Percentiles rank a stretch among this genome's conserved stretches.
phyloP scores from a whole-genome alignment of 192 early-diverging fungal genomes.

The Phycomyces blakesleeanus region DNA sequence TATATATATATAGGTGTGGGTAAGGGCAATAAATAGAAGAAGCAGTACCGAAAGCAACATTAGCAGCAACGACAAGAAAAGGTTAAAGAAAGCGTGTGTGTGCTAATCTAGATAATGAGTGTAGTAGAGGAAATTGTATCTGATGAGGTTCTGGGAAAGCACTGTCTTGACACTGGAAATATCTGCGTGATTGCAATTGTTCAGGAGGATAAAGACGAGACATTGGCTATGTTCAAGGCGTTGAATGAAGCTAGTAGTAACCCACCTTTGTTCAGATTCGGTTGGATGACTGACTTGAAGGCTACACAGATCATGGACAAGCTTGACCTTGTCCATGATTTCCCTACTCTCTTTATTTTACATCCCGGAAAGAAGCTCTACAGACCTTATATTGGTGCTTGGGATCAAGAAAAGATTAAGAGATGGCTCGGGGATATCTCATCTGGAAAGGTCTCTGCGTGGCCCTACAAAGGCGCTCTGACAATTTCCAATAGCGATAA shows the following conservation, averaged over 20 bases:
- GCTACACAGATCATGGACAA: constrained; percentile 40
- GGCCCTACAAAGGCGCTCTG: constrained; percentile 33
- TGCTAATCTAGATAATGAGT: constrained; percentile 21
- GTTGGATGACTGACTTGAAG: constrained; percentile 60
- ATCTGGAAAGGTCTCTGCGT: constrained; percentile 39
- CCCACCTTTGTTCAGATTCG: constrained; percentile 40
- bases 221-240: constrained; percentile 34
- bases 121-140: constrained; percentile 35
- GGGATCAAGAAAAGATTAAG: constrained; percentile 51
- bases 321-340: constrained; percentile 57
- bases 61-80: background rate
- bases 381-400: constrained; percentile 58
- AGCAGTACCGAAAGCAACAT: no score
- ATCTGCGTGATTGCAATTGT: constrained; percentile 47
- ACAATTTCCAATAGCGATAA: background rate
- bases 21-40: no score
- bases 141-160: constrained; percentile 33
- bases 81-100: background rate
- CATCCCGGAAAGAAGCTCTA: constrained; percentile 54
- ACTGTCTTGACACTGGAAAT: constrained; percentile 31
- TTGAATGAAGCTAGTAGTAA: constrained; percentile 36
- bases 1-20: no score
- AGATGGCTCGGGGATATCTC: constrained; percentile 50
- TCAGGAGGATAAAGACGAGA: constrained; percentile 40
- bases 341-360: constrained; percentile 54